phyloP scores from a whole-genome alignment of 805 yeast genomes.

The Tetrapisispora pingtungensis region DNA sequence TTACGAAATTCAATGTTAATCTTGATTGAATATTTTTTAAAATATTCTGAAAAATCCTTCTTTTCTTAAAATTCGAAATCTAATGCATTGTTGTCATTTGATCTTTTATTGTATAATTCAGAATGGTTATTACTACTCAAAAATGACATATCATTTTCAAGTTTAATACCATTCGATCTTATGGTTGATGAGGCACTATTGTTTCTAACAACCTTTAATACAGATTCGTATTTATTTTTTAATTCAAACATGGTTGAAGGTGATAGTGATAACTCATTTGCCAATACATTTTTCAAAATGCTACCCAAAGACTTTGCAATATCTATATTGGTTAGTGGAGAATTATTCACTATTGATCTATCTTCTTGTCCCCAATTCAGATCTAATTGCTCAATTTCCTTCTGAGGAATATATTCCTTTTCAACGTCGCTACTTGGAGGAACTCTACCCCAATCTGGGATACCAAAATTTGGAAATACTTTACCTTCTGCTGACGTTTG shows the following conservation, averaged over 20 bases:
- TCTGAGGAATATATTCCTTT: background rate
- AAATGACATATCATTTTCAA: background rate
- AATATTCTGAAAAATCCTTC: too few relatives aligned
- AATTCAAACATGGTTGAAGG: conserved; percentile 21
- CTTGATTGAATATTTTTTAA: background rate
- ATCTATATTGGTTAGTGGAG: conserved; percentile 20
- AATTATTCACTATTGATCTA: background rate
- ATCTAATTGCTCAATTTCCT: background rate
- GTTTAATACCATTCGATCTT: background rate
- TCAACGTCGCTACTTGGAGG: background rate
- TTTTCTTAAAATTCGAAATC: background rate
- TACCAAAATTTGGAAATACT: conserved; percentile 4
- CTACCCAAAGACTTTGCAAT: conserved; percentile 26
- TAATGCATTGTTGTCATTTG: background rate
- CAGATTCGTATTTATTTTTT: conserved; percentile 15
- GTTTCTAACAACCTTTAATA: conserved; percentile 17
- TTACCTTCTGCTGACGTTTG: background rate
- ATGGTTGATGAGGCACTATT: conserved; percentile 2
- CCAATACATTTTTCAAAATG: conserved; percentile 23
- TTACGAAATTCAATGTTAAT: too few relatives aligned
- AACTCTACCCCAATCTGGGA: background rate
- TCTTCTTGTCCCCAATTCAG: background rate
- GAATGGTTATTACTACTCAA: background rate
- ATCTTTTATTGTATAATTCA: background rate
- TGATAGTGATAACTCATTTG: conserved; percentile 23